Conservation (phyloP, 139 green algal genomes). For the Chlorella sp. region DNA sequence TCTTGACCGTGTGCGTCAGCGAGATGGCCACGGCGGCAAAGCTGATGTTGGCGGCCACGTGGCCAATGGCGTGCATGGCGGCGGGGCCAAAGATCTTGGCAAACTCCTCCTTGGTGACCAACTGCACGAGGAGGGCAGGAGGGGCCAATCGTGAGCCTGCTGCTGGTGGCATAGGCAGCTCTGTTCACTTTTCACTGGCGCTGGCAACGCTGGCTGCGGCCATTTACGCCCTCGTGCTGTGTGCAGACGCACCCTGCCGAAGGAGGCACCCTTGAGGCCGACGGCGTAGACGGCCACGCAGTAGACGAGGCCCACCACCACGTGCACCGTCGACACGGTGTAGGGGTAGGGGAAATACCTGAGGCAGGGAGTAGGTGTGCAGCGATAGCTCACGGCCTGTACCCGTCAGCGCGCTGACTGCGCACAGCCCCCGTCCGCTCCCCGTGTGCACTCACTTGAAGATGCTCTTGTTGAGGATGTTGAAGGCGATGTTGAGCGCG, state of each 20-base stretch:
- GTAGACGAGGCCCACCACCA: slow-evolving; percentile 84
- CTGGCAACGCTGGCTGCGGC: background rate
- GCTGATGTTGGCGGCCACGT: slow-evolving; percentile 96
- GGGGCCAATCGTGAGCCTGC: background rate
- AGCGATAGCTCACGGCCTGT: no score
- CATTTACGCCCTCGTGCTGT: no score
- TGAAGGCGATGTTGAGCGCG: slow-evolving; percentile 96
- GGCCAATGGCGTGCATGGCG: slow-evolving; percentile 93
- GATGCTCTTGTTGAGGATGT: slow-evolving; percentile 98
- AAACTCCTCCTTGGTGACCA: slow-evolving; percentile 82
- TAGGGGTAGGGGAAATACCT: slow-evolving; percentile 99
- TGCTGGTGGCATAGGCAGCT: background rate
- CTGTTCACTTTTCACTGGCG: background rate
- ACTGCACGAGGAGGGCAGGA: slow-evolving; percentile 27
- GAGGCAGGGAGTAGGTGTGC: no score
- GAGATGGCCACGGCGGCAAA: slow-evolving; percentile 97
- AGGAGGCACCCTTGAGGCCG: slow-evolving; percentile 84
- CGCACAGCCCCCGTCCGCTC: no score
- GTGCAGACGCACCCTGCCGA: slow-evolving; percentile 72
- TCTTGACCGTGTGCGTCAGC: slow-evolving; percentile 98
- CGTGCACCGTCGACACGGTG: slow-evolving; percentile 87
- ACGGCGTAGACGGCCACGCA: slow-evolving; percentile 72
- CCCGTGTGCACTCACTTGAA: no score
- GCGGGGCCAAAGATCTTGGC: slow-evolving; percentile 78
- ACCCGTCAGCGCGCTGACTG: no score